Evolutionary conservation across 345 rosid species (phyloP), one percentile per base, ranked within the genome.

Genomic region (Eucalyptus sideroxylon): DNA sequence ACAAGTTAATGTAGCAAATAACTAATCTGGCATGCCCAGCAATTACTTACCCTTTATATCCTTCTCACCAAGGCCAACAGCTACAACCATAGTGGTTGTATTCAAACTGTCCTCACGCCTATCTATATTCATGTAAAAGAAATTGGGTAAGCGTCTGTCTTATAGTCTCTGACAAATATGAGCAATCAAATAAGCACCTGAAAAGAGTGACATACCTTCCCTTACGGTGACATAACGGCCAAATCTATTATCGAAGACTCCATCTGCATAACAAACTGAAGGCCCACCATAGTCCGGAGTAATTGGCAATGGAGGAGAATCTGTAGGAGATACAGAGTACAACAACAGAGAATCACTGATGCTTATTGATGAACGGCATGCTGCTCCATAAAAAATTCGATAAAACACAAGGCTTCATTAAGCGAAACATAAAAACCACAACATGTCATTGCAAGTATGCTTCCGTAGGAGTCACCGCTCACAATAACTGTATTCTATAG

Each of bases 221-320:
- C 94, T 97, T 87, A 98, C 95, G 90, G 95, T 92, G 56, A 98
- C 86, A 88, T 92, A 96, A 86, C 98, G 96, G 87, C 92, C 90
- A 91, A 97, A 93, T 50, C 94, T 95, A n/a, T 89, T n/a, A 92
- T 98, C 98, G 91, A 95, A 96, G 47, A 96, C 94, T 86, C 99
- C 99, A 92, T 98, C 99, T 40, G 97, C 98, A 92, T 94, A 98
- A 92, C 95, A 91, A 23, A 95, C 94, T 80, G 92, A 89, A 11
- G 96, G 95, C 62, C 90, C 93, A 16, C 98, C 97, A 89, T 94
- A 95, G 91, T 97, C 97, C 1, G 96, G 98, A 27, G 99, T 97
- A 86, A 98, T 91, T 31, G 99, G 96, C 34, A 83, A 90, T 16
- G 96, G 98, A 89, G 91, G 90, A 90, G 91, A 89, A 94, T 91